A percentile compares a stretch with the other conserved stretches of the same genome.
Conservation (phyloP, 2,329 filamentous ascomycete genomes). For the Hypoxylon sp. region DNA sequence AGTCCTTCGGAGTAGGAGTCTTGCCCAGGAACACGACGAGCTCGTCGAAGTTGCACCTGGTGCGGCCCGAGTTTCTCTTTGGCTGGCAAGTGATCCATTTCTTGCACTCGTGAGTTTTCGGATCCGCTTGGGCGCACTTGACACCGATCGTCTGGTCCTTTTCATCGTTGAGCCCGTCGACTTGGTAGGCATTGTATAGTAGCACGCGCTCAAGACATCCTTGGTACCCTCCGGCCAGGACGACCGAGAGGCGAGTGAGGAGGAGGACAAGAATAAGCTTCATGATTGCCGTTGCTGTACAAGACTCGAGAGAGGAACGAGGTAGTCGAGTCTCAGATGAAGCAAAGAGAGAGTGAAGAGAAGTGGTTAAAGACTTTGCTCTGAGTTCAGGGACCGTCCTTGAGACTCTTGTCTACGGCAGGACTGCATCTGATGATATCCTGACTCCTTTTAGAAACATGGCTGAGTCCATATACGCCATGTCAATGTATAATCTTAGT, state of each 20-base stretch:
- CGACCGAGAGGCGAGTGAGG: constrained; percentile 5
- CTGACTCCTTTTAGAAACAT: not conserved
- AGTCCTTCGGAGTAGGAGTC: not conserved
- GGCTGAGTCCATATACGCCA: not conserved
- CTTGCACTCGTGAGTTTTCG: not conserved
- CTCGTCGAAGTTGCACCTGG: constrained; percentile 8
- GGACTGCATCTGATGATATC: not conserved
- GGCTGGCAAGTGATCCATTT: constrained; percentile 2
- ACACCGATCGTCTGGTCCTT: constrained; percentile 2
- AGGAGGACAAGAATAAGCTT: not conserved
- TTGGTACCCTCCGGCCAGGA: constrained; percentile 9
- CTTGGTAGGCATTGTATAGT: constrained; percentile 7
- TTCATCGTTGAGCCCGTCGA: constrained; percentile 6
- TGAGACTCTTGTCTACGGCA: no score
- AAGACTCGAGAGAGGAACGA: not conserved
- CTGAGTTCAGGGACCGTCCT: not conserved
- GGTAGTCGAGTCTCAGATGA: not conserved
- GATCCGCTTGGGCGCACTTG: not conserved
- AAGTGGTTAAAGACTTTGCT: not conserved
- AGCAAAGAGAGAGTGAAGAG: not conserved
- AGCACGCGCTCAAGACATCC: constrained; percentile 8
- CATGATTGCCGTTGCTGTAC: not conserved
- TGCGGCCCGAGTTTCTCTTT: constrained; percentile 11
- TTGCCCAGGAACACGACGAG: constrained; percentile 6
- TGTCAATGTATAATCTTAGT: constrained; percentile 1